Base-by-base conservation (phyloP, 1,139 yeast species). In the Geotrichum siamense region DNA sequence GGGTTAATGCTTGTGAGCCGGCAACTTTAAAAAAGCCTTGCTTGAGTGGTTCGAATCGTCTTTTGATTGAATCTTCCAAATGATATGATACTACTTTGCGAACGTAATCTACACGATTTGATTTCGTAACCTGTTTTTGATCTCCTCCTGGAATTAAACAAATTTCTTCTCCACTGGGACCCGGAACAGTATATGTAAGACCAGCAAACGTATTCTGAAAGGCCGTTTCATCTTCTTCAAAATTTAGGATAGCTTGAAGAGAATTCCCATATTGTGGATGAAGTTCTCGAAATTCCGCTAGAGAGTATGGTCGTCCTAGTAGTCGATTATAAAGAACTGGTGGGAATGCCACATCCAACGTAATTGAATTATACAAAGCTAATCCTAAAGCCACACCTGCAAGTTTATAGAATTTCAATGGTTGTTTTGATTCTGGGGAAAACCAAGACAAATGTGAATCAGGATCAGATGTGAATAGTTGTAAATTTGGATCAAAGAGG, bases 311-410 rank as follows among this genome's bases (percentile, higher is more conserved):
- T 44, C 74, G 69, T 2, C 76, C 77, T 51, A 86, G 67, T 38
- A 91, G 65, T 49, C 83, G 73, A 62, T 85, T 87, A 63, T 83
- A 91, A 39, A 87, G 63, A 0, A 82, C 84, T 32, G 69, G 65
- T 0, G 97, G 96, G 49, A 91, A 77, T 40, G 74, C 74, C 44
- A 89, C 67, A 57, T 87, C 95, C 39, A 91, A 66, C 38, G 87
- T 86, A 1, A 89, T 82, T 0, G 95, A 83, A 60, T 91, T 91
- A 61, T 85, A 86, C 34, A 91, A 78, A 0, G 97, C 96, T 55
- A 91, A 70, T 0, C 96, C 97, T 37, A 91, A 64, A 1, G 87
- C 79, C 1, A 85, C 84, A 0, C 97, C 97, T 47, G 87, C 79
- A 37, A 86, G 66, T 57, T 77, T 81, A 61, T 80, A 89, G 55